A percentile compares a stretch with the other conserved stretches of the same genome.
These are phyloP conservation scores for Xylaria nigripes DNA, from an alignment of 495 filamentous ascomycete species.

Conservation along the genomic window DNA sequence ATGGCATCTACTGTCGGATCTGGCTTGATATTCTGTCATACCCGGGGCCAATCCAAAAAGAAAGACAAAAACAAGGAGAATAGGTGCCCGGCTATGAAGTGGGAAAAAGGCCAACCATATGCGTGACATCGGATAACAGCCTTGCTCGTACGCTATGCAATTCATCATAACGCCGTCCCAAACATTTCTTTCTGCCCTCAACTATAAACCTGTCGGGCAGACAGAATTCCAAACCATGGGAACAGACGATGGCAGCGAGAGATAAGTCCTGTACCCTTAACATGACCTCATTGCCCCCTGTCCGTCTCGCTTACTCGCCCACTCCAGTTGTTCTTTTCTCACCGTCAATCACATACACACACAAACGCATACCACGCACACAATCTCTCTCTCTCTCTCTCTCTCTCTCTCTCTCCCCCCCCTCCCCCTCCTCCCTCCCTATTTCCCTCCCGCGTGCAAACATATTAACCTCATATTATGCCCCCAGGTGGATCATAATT, in stretches of 20 bases:
- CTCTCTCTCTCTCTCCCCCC: background rate
- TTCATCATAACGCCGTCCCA: slow-evolving; percentile 7
- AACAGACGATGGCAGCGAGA: background rate
- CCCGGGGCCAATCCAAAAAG: background rate
- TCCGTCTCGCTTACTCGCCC: background rate
- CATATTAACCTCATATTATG: slow-evolving; percentile 38
- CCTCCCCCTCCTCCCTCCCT: background rate
- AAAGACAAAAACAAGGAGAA: slow-evolving; percentile 1
- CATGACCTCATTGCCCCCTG: background rate
- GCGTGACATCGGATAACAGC: slow-evolving; percentile 10
- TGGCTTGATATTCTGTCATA: background rate
- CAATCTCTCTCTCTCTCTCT: background rate
- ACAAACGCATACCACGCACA: too few species aligned
- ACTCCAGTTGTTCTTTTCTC: background rate
- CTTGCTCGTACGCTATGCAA: slow-evolving; percentile 21
- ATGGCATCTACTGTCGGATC: background rate
- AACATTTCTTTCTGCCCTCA: background rate
- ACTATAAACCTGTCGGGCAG: slow-evolving; percentile 7
- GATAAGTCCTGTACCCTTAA: background rate
- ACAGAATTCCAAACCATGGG: background rate
- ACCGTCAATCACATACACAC: background rate
- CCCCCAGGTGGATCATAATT: slow-evolving; percentile 48
- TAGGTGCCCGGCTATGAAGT: background rate
- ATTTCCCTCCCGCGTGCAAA: background rate
- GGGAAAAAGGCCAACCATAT: slow-evolving; percentile 6